phyloP scores from a whole-genome alignment of 495 filamentous ascomycete genomes.

The Neurospora sp. region DNA sequence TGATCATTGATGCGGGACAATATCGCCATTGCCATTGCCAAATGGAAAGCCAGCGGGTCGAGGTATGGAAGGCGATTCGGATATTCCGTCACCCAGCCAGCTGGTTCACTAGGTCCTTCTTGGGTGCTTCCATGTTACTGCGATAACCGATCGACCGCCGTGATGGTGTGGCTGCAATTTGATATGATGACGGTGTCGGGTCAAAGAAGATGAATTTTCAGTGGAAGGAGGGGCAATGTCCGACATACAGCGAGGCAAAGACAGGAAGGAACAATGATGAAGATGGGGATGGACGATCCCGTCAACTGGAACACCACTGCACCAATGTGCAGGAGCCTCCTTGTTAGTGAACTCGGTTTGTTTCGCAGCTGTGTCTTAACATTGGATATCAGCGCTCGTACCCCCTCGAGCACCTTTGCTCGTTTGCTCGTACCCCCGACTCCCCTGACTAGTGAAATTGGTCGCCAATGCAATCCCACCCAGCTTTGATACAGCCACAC shows the following conservation, averaged over 20 bases:
- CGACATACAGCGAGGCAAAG: neutral
- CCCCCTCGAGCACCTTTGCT: too few species aligned
- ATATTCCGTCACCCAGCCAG: neutral
- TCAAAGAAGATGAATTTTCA: neutral
- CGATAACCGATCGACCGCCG: neutral
- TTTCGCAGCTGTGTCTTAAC: neutral
- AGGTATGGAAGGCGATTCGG: neutral
- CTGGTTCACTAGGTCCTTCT: neutral
- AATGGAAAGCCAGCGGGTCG: neutral
- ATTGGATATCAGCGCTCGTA: too few species aligned
- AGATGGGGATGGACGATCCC: neutral
- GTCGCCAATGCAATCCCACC: neutral
- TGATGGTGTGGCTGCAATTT: neutral
- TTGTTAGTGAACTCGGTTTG: neutral
- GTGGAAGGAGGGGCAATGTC: neutral
- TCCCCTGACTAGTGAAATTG: neutral
- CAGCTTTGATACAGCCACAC: neutral
- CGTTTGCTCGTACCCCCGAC: neutral
- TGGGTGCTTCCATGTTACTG: neutral
- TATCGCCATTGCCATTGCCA: neutral
- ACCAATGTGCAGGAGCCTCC: too few species aligned
- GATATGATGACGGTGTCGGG: neutral
- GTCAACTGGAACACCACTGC: too few species aligned
- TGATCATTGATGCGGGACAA: neutral
- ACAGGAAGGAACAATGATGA: neutral